Conservation (phyloP, 2,329 filamentous ascomycete genomes). For the Aspergillus ibericus region DNA sequence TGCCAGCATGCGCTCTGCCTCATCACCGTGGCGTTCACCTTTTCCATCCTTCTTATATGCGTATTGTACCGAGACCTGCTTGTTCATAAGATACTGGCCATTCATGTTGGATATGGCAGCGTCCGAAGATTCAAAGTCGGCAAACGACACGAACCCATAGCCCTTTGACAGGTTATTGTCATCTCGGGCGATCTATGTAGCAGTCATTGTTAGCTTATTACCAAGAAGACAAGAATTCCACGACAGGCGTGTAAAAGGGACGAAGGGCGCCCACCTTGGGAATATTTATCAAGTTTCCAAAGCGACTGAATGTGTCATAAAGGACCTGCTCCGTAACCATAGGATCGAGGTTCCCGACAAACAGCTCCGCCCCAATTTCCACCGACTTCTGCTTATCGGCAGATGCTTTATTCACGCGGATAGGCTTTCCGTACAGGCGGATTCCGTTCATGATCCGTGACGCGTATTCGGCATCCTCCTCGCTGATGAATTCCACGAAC, state of each 20-base stretch:
- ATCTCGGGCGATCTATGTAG: conserved; percentile 68
- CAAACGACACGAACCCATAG: conserved; percentile 93
- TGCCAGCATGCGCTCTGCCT: conserved; percentile 87
- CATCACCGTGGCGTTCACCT: conserved; percentile 91
- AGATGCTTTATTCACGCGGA: conserved; percentile 90
- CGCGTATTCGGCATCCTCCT: conserved; percentile 95
- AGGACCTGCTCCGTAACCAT: conserved; percentile 95
- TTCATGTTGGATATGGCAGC: conserved; percentile 90
- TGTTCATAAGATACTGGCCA: conserved; percentile 94
- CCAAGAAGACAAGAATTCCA: neutral
- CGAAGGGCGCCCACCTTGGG: conserved; percentile 66
- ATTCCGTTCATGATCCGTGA: conserved; percentile 96
- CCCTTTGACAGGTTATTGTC: conserved; percentile 87
- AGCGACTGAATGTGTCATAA: conserved; percentile 91
- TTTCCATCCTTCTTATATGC: conserved; percentile 99
- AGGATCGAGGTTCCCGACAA: conserved; percentile 90
- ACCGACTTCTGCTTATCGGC: conserved; percentile 93
- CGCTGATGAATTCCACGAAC: conserved; percentile 96
- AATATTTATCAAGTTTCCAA: conserved; percentile 77
- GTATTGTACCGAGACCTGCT: conserved; percentile 94
- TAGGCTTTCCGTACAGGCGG: conserved; percentile 86
- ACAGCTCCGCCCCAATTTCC: conserved; percentile 94
- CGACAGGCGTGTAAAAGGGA: neutral
- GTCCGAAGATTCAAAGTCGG: conserved; percentile 90
- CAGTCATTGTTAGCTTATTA: conserved; percentile 24